Evolutionary conservation across 495 filamentous ascomycete genomes (phyloP).

Genomic region (Aspergillus sclerotiicarbonarius): DNA sequence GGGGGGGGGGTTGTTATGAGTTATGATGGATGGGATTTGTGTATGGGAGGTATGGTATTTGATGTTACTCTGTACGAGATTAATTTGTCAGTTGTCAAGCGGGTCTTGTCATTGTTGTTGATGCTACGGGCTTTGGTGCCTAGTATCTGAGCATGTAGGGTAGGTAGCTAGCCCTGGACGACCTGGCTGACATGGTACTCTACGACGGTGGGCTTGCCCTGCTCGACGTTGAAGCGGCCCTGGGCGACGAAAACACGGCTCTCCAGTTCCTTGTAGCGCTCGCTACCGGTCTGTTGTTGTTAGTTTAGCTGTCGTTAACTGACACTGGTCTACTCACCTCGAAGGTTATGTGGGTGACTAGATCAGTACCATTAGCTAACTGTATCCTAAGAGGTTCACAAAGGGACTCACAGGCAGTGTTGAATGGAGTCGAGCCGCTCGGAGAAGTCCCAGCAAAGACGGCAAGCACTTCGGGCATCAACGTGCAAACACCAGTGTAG

Average conservation of each 20-base stretch:
- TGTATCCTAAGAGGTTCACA: background rate
- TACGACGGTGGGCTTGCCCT: conserved; percentile 51
- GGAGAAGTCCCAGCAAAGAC: conserved; percentile 44
- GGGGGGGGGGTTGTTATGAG: too few relatives aligned
- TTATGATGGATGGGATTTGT: too few relatives aligned
- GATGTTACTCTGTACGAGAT: too few relatives aligned
- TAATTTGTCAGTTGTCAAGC: too few relatives aligned
- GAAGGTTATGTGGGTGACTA: conserved; percentile 54
- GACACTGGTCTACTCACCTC: too few relatives aligned
- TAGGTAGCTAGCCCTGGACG: conserved; percentile 13
- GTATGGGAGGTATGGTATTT: too few relatives aligned
- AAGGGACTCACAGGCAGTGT: conserved; percentile 53
- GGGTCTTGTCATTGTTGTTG: too few relatives aligned
- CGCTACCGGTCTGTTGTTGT: conserved; percentile 38
- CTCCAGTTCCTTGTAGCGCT: conserved; percentile 50
- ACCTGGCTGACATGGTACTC: conserved; percentile 63
- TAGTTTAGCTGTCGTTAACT: conserved; percentile 1
- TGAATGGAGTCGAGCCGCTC: conserved; percentile 53
- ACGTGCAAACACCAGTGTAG: conserved; percentile 49
- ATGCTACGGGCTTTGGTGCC: too few relatives aligned
- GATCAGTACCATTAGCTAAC: background rate
- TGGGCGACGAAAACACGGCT: conserved; percentile 53
- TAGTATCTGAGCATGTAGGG: too few relatives aligned
- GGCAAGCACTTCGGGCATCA: conserved; percentile 34
- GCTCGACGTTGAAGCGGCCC: conserved; percentile 53